Base-by-base conservation (phyloP, 371 early-diverging fungal species). In the Fennellomyces sp. region DNA sequence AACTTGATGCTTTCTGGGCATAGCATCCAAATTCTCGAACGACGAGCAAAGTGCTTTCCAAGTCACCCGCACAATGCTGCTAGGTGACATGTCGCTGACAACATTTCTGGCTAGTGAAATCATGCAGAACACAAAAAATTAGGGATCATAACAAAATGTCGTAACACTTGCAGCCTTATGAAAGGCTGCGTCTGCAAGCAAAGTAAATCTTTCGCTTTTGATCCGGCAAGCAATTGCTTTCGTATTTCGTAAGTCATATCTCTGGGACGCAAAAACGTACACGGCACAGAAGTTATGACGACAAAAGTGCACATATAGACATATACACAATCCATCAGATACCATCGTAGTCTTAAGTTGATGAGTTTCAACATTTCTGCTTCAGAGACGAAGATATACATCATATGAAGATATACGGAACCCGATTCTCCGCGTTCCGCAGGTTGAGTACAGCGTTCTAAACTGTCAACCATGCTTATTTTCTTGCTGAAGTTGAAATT, bases 391-490 rank as follows among this genome's bases (percentile, higher is more conserved):
- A 15, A 45, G 45, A 25, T 45, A 23, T 23, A 23, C 45, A 45
- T 45, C 45, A 45, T 45, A 11, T 45, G 45, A 8, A 21, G 6
- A 33, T 33, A 33, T 13, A 45, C 45, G 23, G 45, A 25, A 45
- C 21, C 45, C 23, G 45, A 45, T 45, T 45, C 45, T 45, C 45
- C 45, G 45, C 45, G 45, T 45, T 45, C 19, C n/a, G 11, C 23
- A 7, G 21, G 8, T 7, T 19, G 45, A 21, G 17, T 45, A 4
- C 21, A 45, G n/a, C 45, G 45, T 25, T 45, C 21, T 23, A 11
- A 45, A 23, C 21, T 5, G 5, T 11, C 17, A 45, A 45, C 45
- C 45, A 25, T 21, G 23, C 10, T 8, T n/a, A 23, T 45, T 2
- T 21, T 45, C 23, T 45, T 45, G 17, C 45, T 45, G 45, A 45